Evolutionary conservation across 2,329 filamentous ascomycete genomes (phyloP).

Genomic region (Ilyonectria sp.): DNA sequence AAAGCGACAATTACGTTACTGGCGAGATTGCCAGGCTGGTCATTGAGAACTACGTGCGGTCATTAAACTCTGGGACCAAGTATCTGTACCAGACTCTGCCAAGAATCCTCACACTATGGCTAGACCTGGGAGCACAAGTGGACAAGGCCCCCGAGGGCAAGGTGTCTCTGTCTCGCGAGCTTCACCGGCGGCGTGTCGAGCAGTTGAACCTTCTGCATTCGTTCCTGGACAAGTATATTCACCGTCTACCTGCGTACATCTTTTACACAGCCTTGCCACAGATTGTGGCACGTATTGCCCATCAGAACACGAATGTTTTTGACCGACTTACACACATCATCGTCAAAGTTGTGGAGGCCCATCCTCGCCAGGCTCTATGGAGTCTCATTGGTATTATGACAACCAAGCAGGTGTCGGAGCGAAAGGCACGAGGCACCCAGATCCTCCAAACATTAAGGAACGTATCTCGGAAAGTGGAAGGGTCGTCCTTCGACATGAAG

Average conservation of each 20-base stretch:
- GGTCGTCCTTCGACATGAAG: constrained; percentile 73
- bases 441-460: constrained; percentile 67
- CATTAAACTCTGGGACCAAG: constrained; percentile 90
- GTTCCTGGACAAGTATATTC: constrained; percentile 85
- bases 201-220: constrained; percentile 79
- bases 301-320: constrained; percentile 85
- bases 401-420: constrained; percentile 78
- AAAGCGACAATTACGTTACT: constrained; percentile 81
- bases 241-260: constrained; percentile 79
- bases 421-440: constrained; percentile 68
- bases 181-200: constrained; percentile 71
- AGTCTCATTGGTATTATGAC: constrained; percentile 89
- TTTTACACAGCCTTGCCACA: constrained; percentile 91
- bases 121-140: constrained; percentile 87
- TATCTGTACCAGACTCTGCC: constrained; percentile 97
- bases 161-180: constrained; percentile 66
- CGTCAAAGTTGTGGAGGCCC: constrained; percentile 85
- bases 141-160: constrained; percentile 73
- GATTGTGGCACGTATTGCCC: constrained; percentile 95
- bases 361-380: constrained; percentile 95
- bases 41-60: constrained; percentile 93
- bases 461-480: constrained; percentile 67
- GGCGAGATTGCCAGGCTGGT: constrained; percentile 91
- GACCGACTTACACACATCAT: constrained; percentile 85
- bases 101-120: constrained; percentile 92